Evolutionary conservation across 257 asterid genomes (phyloP).

Genomic region (Craterostigma plantagineum): DNA sequence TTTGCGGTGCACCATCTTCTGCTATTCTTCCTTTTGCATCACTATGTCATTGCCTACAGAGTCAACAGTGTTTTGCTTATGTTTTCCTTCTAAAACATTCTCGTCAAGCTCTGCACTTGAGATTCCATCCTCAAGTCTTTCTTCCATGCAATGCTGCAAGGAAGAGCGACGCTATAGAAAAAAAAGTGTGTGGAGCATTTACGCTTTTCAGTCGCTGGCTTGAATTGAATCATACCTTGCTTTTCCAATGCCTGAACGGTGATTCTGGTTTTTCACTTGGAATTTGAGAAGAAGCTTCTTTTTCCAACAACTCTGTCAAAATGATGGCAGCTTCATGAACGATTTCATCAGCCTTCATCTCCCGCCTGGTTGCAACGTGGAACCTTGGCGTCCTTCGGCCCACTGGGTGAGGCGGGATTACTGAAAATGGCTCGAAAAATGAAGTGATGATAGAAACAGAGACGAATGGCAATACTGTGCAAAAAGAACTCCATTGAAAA

Average conservation of each 20-base stretch:
- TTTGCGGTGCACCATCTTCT: constrained; percentile 42
- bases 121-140: constrained; percentile 18
- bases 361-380: too few species aligned
- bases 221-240: constrained; percentile 35
- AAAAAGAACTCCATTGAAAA: too few species aligned
- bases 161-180: constrained; percentile 13
- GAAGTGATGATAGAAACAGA: too few species aligned
- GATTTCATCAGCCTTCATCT: constrained; percentile 54
- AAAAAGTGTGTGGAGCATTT: too few species aligned
- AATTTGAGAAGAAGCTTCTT: constrained; percentile 84
- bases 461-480: too few species aligned
- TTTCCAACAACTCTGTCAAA: constrained; percentile 78
- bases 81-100: constrained; percentile 36
- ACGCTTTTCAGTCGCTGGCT: too few species aligned
- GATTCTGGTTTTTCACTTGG: constrained; percentile 64
- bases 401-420: constrained; percentile 71
- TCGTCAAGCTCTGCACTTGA: constrained; percentile 51
- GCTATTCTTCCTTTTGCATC: too few species aligned
- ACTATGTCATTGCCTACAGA: too few species aligned
- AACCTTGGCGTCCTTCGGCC: constrained; percentile 87
- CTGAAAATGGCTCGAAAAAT: constrained; percentile 23
- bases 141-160: constrained; percentile 25
- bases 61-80: too few species aligned
- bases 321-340: constrained; percentile 75
- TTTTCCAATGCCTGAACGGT: constrained; percentile 48